Conservation (phyloP, 2,329 filamentous ascomycete species). For the Colletotrichum cereale region DNA sequence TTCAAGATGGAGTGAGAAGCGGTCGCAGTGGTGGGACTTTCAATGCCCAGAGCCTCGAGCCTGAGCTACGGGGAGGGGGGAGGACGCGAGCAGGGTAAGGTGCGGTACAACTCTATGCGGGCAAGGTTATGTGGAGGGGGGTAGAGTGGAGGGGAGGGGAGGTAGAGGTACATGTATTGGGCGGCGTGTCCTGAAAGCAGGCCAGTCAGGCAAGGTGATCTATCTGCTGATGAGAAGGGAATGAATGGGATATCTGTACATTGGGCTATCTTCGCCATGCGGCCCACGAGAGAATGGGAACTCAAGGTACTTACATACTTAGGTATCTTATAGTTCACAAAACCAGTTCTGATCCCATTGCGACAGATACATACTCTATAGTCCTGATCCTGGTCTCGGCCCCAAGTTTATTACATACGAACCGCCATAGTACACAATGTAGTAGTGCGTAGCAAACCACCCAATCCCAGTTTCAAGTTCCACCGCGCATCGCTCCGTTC, state of each 20-base stretch:
- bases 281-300: not conserved
- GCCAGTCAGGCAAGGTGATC: not conserved
- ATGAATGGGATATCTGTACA: not conserved
- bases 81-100: slow-evolving; percentile 16
- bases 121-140: slow-evolving; percentile 15
- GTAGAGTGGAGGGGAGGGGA: not conserved
- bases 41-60: slow-evolving; percentile 32
- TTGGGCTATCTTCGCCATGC: not conserved
- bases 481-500: slow-evolving; percentile 26
- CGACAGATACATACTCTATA: not conserved
- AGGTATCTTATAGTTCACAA: not conserved
- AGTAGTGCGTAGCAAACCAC: too few species aligned
- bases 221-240: not conserved
- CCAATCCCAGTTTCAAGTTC: not conserved
- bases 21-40: slow-evolving; percentile 39
- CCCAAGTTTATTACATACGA: not conserved
- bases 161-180: not conserved
- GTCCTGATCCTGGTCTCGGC: not conserved
- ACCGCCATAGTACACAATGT: not conserved
- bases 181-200: not conserved
- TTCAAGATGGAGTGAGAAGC: slow-evolving; percentile 45
- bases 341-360: not conserved
- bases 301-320: not conserved
- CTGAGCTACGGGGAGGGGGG: slow-evolving; percentile 15
- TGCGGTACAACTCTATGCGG: slow-evolving; percentile 20